phyloP scores from a whole-genome alignment of 805 yeast species.

The Jamesozyma jinghongensis region DNA sequence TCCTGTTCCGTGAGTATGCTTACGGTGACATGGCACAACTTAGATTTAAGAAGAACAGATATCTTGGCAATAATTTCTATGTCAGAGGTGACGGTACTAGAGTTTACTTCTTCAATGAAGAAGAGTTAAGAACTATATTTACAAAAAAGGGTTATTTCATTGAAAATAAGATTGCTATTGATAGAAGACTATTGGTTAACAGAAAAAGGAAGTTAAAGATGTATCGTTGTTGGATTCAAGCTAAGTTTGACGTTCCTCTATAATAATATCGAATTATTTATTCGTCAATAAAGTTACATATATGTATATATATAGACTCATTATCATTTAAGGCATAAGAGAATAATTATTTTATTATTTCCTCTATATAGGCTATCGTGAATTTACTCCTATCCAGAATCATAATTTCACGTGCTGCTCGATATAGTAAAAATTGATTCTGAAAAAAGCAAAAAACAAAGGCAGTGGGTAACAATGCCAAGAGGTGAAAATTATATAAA shows the following conservation, averaged over 20 bases:
- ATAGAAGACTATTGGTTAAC: constrained; percentile 82
- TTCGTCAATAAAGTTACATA: background rate
- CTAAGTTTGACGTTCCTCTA: constrained; percentile 52
- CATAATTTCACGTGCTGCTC: background rate
- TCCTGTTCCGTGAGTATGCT: constrained; percentile 89
- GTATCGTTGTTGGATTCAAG: constrained; percentile 97
- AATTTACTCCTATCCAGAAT: too few species aligned
- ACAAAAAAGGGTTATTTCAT: constrained; percentile 42
- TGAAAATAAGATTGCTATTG: constrained; percentile 78
- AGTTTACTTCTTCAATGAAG: constrained; percentile 94
- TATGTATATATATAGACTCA: background rate
- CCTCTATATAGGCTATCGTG: too few species aligned
- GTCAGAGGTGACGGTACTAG: constrained; percentile 97
- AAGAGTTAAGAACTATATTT: constrained; percentile 72
- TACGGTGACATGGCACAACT: constrained; percentile 94
- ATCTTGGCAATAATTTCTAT: constrained; percentile 86
- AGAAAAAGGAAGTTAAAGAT: constrained; percentile 86
- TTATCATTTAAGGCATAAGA: background rate
- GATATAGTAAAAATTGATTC: too few species aligned
- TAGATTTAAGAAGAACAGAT: constrained; percentile 78
- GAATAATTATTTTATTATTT: too few species aligned
- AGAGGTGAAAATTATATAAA: too few species aligned
- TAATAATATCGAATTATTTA: background rate
- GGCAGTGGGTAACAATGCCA: too few species aligned
- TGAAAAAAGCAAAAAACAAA: too few species aligned